Evolutionary conservation across 441 rosid species (phyloP), one percentile per base, ranked within the genome.

Genomic region (Pelargonium fulgidum): DNA sequence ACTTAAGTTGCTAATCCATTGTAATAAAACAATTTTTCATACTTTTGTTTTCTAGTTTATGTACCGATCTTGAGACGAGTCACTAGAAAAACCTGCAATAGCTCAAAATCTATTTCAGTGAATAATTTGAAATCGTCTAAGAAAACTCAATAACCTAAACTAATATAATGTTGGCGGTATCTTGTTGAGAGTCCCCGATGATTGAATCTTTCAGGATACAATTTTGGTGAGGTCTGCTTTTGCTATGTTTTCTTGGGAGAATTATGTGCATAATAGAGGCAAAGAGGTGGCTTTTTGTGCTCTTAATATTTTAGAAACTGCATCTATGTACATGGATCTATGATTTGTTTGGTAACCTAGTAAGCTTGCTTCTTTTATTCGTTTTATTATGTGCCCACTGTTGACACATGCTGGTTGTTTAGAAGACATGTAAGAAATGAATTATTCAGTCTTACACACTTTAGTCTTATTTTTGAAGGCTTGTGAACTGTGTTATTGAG

Each of bases 401-500:
- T 33, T 33, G 39, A 33, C 39, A 33, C 39, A 33, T 33, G 39
- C 39, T 33, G 39, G 39, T 33, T 33, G 39, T 33, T 33, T 33
- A 33, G 7, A 33, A 33, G 39, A 33, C 39, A 33, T 33, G 39
- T 33, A 16, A 12, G 29, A 59, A 4, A 10, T 47, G 63, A 59
- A 45, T 22, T 62, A 13, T 24, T 22, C 29, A 22, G 52, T 41
- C 72, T 71, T 44, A 61, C 26, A 9, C 50, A 16, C n/a, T 42
- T 17, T 62, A 24, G n/a, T 65, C 63, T 74, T 76, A 14, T 65
- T 59, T 76, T 63, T 77, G 73, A 77, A 94, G 98, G 95, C 96
- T 94, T 64, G 98, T 92, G 71, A 92, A 94, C 70, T 87, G 92
- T 79, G 89, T 87, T 59, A 84, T 90, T 47, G 99, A 94, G 81